These are phyloP conservation scores for Xylaria castorea DNA, from an alignment of 495 filamentous ascomycete species.

Conservation along the genomic window DNA sequence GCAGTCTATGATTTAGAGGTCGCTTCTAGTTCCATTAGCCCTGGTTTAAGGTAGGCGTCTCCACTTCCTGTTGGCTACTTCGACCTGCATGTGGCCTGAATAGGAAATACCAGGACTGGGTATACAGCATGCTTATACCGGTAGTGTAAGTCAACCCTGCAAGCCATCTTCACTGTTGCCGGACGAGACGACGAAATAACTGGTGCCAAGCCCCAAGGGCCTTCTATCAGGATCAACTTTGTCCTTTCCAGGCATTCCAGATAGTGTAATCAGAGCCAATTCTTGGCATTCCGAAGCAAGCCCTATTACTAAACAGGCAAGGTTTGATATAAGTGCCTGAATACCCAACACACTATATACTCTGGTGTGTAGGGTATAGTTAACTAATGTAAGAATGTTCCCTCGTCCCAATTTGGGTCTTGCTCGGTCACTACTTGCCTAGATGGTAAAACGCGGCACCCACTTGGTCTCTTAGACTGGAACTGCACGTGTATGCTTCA, in stretches of 20 bases:
- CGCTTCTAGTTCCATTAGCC: background rate
- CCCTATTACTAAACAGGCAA: conserved; percentile 7
- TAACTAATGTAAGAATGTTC: background rate
- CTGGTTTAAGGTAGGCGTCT: conserved; percentile 18
- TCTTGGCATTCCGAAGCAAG: background rate
- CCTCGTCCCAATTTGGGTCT: conserved; percentile 11
- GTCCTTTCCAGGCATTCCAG: background rate
- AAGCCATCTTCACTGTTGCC: background rate
- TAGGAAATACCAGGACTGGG: conserved; percentile 37
- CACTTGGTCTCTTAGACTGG: conserved; percentile 1
- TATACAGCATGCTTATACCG: conserved; percentile 15
- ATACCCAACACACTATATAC: background rate
- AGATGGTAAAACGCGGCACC: background rate
- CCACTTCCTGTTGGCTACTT: conserved; percentile 41
- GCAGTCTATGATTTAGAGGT: background rate
- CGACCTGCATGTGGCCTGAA: conserved; percentile 42
- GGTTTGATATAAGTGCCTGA: background rate
- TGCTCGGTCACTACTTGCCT: background rate
- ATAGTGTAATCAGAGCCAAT: no score
- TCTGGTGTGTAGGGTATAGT: background rate
- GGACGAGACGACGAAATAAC: background rate
- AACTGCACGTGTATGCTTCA: background rate
- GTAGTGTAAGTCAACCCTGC: conserved; percentile 12
- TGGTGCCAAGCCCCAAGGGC: background rate
- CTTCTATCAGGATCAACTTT: background rate